These are phyloP conservation scores for Hirschioporus abietinus DNA, from an alignment of 768 basidiomycete genomes.

Conservation along the genomic window DNA sequence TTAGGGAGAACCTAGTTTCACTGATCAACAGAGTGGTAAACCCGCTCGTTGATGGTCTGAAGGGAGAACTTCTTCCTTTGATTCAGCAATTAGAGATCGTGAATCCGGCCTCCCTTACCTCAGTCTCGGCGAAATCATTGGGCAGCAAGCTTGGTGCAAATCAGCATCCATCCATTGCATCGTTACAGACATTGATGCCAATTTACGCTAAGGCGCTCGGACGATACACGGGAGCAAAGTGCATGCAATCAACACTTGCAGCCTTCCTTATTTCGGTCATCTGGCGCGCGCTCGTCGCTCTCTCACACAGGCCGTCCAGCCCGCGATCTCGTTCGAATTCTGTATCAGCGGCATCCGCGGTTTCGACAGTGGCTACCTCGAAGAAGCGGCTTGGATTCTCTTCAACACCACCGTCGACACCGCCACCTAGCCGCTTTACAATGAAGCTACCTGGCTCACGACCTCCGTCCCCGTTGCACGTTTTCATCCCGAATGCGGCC, in stretches of 20 bases:
- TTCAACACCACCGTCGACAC: slow-evolving; percentile 49
- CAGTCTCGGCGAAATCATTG: slow-evolving; percentile 1
- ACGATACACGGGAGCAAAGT: slow-evolving; percentile 47
- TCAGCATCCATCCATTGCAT: slow-evolving; percentile 54
- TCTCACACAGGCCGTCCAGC: slow-evolving; percentile 48
- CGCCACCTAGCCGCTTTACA: slow-evolving; percentile 53
- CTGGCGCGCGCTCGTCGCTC: slow-evolving; percentile 69
- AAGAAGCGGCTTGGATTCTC: slow-evolving; percentile 40
- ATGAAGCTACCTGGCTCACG: slow-evolving; percentile 64
- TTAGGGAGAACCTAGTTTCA: slow-evolving; percentile 68
- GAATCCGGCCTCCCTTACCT: slow-evolving; percentile 12
- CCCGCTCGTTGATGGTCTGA: slow-evolving; percentile 58
- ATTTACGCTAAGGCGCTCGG: slow-evolving; percentile 53
- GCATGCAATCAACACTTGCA: slow-evolving; percentile 58
- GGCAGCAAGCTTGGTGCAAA: slow-evolving; percentile 11
- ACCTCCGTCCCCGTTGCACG: slow-evolving; percentile 42
- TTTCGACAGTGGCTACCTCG: slow-evolving; percentile 3
- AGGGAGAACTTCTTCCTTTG: slow-evolving; percentile 53
- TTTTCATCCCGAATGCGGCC: slow-evolving; percentile 36
- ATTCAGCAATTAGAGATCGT: slow-evolving; percentile 58
- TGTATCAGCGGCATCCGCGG: slow-evolving; percentile 23
- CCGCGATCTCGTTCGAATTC: slow-evolving; percentile 31
- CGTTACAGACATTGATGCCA: slow-evolving; percentile 56
- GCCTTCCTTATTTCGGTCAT: slow-evolving; percentile 67
- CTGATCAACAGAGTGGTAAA: slow-evolving; percentile 61